A percentile compares a stretch with the other conserved stretches of the same genome.
Conservation (phyloP, 805 yeast species). For the Blastobotrys parvus region DNA sequence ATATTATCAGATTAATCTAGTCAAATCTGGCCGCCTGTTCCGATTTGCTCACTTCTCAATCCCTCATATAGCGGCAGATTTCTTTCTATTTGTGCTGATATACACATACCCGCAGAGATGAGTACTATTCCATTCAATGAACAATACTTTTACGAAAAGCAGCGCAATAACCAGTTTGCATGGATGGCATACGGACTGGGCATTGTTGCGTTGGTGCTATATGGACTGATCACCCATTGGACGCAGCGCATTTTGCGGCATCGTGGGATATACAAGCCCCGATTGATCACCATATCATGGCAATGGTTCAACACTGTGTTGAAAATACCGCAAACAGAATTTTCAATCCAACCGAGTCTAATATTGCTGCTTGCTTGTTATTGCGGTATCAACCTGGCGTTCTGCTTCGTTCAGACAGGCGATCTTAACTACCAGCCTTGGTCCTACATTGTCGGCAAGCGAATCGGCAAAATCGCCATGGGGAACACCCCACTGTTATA, state of each 20-base stretch:
- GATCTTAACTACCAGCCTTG: conserved; percentile 36
- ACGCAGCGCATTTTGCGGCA: conserved; percentile 30
- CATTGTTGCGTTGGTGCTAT: conserved; percentile 25
- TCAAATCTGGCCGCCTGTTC: no score
- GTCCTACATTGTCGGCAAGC: conserved; percentile 35
- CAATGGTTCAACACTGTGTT: conserved; percentile 21
- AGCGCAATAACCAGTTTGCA: conserved; percentile 31
- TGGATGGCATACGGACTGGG: conserved; percentile 31
- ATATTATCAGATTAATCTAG: no score
- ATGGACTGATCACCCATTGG: conserved; percentile 39
- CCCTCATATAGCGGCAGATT: no score
- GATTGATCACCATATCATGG: conserved; percentile 25
- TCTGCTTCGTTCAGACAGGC: conserved; percentile 28
- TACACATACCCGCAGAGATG: background rate
- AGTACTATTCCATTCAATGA: conserved; percentile 30
- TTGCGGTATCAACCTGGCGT: conserved; percentile 26
- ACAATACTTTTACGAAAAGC: conserved; percentile 34
- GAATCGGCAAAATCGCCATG: conserved; percentile 34
- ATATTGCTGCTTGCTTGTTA: conserved; percentile 26
- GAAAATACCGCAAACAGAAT: background rate
- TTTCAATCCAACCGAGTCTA: conserved; percentile 37
- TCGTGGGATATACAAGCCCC: background rate
- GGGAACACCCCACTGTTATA: conserved; percentile 35
- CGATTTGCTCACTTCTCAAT: no score
- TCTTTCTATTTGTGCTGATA: no score